Conservation (phyloP, 805 yeast species). For the Limtongia smithiae region DNA sequence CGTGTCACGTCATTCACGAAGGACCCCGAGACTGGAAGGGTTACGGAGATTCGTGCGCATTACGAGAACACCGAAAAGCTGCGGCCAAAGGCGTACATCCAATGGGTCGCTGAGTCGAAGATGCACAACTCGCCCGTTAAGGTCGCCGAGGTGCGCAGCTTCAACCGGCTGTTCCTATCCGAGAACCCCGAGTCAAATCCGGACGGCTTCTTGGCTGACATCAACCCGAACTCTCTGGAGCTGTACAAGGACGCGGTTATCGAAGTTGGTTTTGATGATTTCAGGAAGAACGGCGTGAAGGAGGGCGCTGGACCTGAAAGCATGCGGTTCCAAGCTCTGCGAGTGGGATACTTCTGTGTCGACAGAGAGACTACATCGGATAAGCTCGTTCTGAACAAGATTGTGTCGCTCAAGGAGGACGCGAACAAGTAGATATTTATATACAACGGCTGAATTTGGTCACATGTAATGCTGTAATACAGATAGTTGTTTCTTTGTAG, state of each 20-base stretch:
- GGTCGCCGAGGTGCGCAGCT: slow-evolving; percentile 75
- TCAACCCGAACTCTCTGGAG: slow-evolving; percentile 75
- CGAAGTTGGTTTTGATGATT: slow-evolving; percentile 71
- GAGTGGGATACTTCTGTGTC: slow-evolving; percentile 92
- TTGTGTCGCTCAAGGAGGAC: slow-evolving; percentile 90
- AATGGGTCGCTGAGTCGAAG: slow-evolving; percentile 82
- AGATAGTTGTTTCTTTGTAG: no score
- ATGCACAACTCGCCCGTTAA: slow-evolving; percentile 60
- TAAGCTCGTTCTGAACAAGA: slow-evolving; percentile 74
- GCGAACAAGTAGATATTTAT: slow-evolving; percentile 12
- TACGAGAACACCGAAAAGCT: slow-evolving; percentile 64
- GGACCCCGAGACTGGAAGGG: slow-evolving; percentile 55
- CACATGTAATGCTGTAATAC: no score
- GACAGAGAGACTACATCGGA: slow-evolving; percentile 70
- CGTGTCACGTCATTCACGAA: slow-evolving; percentile 65
- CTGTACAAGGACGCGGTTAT: slow-evolving; percentile 62
- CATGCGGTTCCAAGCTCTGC: slow-evolving; percentile 95
- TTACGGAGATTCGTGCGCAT: slow-evolving; percentile 68
- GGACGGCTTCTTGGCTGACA: slow-evolving; percentile 80
- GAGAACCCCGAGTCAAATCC: slow-evolving; percentile 90
- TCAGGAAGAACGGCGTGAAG: slow-evolving; percentile 57
- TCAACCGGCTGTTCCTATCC: slow-evolving; percentile 80
- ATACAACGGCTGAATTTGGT: no score
- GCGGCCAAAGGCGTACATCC: slow-evolving; percentile 94
- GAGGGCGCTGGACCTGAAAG: slow-evolving; percentile 61